These are phyloP conservation scores for Daedaleopsis sinensis DNA, from an alignment of 768 basidiomycete species.

Conservation along the genomic window DNA sequence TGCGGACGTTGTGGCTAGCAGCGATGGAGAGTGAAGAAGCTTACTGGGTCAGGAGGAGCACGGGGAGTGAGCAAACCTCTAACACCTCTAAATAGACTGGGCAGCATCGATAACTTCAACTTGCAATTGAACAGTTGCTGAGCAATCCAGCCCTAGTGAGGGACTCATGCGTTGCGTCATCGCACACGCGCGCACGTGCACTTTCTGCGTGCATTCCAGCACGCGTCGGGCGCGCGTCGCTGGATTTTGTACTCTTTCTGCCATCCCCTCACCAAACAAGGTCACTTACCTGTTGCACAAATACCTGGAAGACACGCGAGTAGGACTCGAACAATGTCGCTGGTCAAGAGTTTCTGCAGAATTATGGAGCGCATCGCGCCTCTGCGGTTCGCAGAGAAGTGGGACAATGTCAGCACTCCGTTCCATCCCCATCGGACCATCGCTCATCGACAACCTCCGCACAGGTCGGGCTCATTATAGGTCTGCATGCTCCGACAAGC, in stretches of 20 bases:
- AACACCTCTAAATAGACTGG: constrained; percentile 29
- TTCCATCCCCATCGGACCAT: constrained; percentile 1
- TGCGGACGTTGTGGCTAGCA: constrained; percentile 23
- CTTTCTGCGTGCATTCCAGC: no score
- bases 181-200: not conserved
- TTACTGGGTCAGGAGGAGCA: constrained; percentile 25
- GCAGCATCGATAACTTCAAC: constrained; percentile 19
- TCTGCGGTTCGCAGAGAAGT: constrained; percentile 79
- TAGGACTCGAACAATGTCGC: constrained; percentile 22
- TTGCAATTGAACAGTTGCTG: constrained; percentile 5
- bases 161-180: constrained; percentile 14
- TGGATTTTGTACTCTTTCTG: no score
- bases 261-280: no score
- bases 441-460: constrained; percentile 2
- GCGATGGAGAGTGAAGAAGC: constrained; percentile 18
- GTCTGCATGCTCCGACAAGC: constrained; percentile 26
- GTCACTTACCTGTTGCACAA: not conserved
- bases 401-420: constrained; percentile 83
- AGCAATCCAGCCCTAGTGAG: constrained; percentile 8
- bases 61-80: constrained; percentile 15
- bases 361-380: constrained; percentile 89
- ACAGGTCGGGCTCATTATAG: constrained; percentile 36
- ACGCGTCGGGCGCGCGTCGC: no score
- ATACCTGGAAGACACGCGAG: not conserved
- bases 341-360: constrained; percentile 56